Evolutionary conservation across 2,329 filamentous ascomycete species (phyloP).

Genomic region (Fusarium denticulatum): DNA sequence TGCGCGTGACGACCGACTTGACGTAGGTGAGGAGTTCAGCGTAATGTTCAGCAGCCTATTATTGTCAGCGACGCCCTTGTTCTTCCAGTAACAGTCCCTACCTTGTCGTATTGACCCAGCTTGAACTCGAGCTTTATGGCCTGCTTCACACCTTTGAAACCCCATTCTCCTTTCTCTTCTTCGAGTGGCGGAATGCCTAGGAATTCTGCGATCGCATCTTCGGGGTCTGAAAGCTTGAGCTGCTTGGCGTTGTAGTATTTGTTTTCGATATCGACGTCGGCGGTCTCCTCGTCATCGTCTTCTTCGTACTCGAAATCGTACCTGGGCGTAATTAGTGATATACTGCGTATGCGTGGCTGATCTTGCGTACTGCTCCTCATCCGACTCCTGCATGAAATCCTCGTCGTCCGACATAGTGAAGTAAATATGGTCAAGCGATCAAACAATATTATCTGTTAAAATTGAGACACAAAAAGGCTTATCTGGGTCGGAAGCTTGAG

Average conservation of each 20-base stretch:
- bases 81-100: conserved; percentile 47
- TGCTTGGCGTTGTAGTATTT: conserved; percentile 99
- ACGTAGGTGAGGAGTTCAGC: conserved; percentile 96
- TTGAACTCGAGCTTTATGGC: conserved; percentile 98
- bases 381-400: conserved; percentile 61
- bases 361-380: conserved; percentile 54
- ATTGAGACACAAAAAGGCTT: not conserved
- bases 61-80: conserved; percentile 35
- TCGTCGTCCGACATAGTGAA: conserved; percentile 62
- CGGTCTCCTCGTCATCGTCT: conserved; percentile 86
- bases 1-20: conserved; percentile 94
- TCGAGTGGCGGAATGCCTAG: conserved; percentile 87
- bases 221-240: conserved; percentile 85
- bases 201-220: conserved; percentile 92
- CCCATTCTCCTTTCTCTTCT: conserved; percentile 95
- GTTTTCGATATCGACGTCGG: conserved; percentile 96
- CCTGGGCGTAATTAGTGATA: conserved; percentile 48
- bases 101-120: conserved; percentile 86
- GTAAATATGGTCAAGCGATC: not conserved
- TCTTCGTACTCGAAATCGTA: conserved; percentile 99
- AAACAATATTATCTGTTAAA: not conserved
- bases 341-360: conserved; percentile 2
- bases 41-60: conserved; percentile 89
- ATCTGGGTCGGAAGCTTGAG: not conserved
- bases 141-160: conserved; percentile 97